Base-by-base conservation (phyloP, 2,329 filamentous ascomycete genomes). In the Zopfia rhizophila region DNA sequence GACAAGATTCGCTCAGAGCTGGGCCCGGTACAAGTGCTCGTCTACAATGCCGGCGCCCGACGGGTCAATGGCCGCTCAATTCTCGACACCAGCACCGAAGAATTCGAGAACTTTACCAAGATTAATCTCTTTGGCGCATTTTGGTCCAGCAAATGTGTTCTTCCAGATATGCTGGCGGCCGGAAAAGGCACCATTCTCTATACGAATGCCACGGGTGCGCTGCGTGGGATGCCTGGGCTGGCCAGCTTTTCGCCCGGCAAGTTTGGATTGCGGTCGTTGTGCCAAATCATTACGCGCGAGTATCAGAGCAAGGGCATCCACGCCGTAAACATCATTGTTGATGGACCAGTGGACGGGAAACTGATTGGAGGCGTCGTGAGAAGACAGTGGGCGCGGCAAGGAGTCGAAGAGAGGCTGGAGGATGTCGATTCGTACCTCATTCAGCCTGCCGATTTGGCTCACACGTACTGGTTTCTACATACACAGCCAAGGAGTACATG, bases 21-120 rank as follows among this genome's bases (percentile, higher is more conserved):
- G 4, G 55, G 55, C 5, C 53, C 53, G 4, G 47, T 56, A 14
- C 21, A 54, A 22, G 53, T 58, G 25, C 48, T 58, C 14, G 55
- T 58, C 17, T 58, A 58, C 38, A 58, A 58, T 24, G 55, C 55
- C 7, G 55, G 55, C 10, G 55, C 55, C 12, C 55, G 53, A 18
- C 53, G 54, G 11, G 54, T 57, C 25, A 57, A 58, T 19, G 55
- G 55, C 32, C 40, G 53, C 14, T 47, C 45, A 8, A 48, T 58
- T n/a, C 38, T 58, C 36, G 55, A 58, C 27, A 58, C 55, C 2
- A 48, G 46, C 0, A 53, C 53, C 1, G 50, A 56, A 14, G 55
- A 58, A 30, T 58, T 58, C 21, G 55, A 58, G 39, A 54, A 52
- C 25, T 58, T 58, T 27, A 58, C 55, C 7, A 58, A 58, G 24